A percentile compares a stretch with the other conserved stretches of the same genome.
Evolutionary conservation across 345 rosid genomes (phyloP).

Genomic region (Gynandropsis gynandra): DNA sequence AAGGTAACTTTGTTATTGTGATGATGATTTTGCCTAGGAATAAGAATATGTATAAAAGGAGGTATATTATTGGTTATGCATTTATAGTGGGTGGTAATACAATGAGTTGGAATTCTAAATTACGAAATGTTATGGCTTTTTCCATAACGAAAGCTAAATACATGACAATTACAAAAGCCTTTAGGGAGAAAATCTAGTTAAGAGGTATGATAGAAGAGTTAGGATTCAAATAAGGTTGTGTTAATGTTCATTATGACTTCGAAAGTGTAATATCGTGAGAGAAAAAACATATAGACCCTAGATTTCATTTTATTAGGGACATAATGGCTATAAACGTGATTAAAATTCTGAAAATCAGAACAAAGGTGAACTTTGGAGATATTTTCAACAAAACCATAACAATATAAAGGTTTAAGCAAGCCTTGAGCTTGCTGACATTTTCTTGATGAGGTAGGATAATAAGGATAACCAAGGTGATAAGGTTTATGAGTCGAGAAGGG

Average conservation of each 20-base stretch:
- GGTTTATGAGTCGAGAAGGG: too few species aligned
- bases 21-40: neutral
- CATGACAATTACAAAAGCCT: neutral
- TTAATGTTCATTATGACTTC: neutral
- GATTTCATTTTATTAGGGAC: neutral
- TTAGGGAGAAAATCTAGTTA: neutral
- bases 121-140: neutral
- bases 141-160: neutral
- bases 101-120: neutral
- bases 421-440: too few species aligned
- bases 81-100: neutral
- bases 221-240: neutral
- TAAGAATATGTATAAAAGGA: neutral
- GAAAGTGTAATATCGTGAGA: neutral
- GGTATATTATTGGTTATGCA: neutral
- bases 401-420: too few species aligned
- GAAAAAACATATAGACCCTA: too few species aligned
- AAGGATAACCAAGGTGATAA: too few species aligned
- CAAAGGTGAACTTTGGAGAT: neutral
- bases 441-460: too few species aligned
- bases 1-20: neutral
- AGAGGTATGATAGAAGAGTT: neutral
- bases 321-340: neutral
- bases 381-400: neutral
- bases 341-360: neutral